phyloP scores from a whole-genome alignment of 2,329 filamentous ascomycete genomes.

The Microthyrium microscopicum region DNA sequence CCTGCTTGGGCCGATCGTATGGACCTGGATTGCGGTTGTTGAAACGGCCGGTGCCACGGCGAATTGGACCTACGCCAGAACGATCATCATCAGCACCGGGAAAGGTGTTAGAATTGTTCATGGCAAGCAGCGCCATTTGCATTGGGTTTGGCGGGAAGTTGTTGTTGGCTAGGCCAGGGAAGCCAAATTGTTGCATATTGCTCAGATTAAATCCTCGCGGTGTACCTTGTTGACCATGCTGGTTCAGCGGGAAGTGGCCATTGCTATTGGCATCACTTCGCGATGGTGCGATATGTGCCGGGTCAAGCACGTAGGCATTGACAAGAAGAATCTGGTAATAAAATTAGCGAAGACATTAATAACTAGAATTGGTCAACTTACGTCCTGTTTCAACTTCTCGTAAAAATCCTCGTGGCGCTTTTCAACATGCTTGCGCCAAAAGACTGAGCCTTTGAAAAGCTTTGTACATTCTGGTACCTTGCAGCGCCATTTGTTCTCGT shows the following conservation, averaged over 20 bases:
- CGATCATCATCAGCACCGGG: constrained; percentile 18
- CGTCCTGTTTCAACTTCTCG: constrained; percentile 64
- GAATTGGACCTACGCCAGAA: constrained; percentile 26
- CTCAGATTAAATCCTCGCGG: constrained; percentile 82
- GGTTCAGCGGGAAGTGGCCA: constrained; percentile 76
- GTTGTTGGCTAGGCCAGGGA: constrained; percentile 19
- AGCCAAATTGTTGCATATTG: constrained; percentile 47
- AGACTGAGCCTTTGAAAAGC: constrained; percentile 90
- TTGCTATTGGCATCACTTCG: constrained; percentile 90
- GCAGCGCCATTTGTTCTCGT: constrained; percentile 92
- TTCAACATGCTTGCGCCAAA: constrained; percentile 96
- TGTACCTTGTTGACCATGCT: constrained; percentile 64
- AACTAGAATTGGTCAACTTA: constrained; percentile 31
- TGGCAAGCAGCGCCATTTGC: constrained; percentile 11
- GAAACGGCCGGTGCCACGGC: constrained; percentile 22
- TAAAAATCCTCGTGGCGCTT: constrained; percentile 88
- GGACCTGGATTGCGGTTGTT: constrained; percentile 21
- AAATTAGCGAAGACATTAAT: constrained; percentile 18
- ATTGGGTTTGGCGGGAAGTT: constrained; percentile 9
- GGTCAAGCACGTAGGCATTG: constrained; percentile 88
- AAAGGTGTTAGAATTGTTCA: constrained; percentile 3
- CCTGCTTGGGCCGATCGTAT: constrained; percentile 23
- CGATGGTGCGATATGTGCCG: constrained; percentile 83
- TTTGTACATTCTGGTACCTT: constrained; percentile 93
- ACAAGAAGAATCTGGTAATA: constrained; percentile 59